Conservation (phyloP, 1,139 yeast species). For the Nakaseomyces delphensis region DNA sequence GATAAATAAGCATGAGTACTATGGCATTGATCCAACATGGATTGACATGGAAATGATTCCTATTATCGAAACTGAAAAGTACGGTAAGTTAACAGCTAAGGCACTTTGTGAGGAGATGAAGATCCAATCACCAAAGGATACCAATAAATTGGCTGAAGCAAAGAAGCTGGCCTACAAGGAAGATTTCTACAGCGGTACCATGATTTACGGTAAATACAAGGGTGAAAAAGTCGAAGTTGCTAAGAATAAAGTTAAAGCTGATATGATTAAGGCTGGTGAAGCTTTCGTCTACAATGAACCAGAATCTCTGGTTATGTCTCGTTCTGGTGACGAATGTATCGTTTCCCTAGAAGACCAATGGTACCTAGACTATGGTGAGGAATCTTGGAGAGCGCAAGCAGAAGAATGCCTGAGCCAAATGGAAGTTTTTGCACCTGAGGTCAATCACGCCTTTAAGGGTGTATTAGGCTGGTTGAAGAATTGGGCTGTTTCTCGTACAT, state of each 20-base stretch:
- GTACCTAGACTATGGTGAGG: constrained; percentile 98
- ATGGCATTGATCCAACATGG: constrained; percentile 82
- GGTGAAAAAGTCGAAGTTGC: constrained; percentile 91
- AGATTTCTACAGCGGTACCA: constrained; percentile 85
- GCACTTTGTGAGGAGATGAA: constrained; percentile 74
- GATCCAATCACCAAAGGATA: constrained; percentile 91
- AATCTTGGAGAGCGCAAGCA: constrained; percentile 78
- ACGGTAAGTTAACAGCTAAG: constrained; percentile 87
- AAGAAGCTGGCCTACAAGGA: constrained; percentile 94
- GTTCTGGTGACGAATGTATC: constrained; percentile 95
- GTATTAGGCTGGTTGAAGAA: constrained; percentile 94
- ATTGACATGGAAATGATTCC: constrained; percentile 65
- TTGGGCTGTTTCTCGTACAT: constrained; percentile 98
- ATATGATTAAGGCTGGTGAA: constrained; percentile 63
- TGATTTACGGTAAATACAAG: constrained; percentile 71
- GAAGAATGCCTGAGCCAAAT: constrained; percentile 67
- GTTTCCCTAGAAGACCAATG: constrained; percentile 98
- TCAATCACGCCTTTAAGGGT: constrained; percentile 87
- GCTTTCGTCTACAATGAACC: constrained; percentile 95
- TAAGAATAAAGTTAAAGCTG: constrained; percentile 77
- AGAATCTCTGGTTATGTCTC: constrained; percentile 77
- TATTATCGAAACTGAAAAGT: constrained; percentile 69
- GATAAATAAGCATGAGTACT: constrained; percentile 83
- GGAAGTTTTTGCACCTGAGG: constrained; percentile 78
- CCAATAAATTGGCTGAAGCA: constrained; percentile 79